phyloP scores from a whole-genome alignment of 2,329 filamentous ascomycete species.

The Sporothrix brunneoviolacea region DNA sequence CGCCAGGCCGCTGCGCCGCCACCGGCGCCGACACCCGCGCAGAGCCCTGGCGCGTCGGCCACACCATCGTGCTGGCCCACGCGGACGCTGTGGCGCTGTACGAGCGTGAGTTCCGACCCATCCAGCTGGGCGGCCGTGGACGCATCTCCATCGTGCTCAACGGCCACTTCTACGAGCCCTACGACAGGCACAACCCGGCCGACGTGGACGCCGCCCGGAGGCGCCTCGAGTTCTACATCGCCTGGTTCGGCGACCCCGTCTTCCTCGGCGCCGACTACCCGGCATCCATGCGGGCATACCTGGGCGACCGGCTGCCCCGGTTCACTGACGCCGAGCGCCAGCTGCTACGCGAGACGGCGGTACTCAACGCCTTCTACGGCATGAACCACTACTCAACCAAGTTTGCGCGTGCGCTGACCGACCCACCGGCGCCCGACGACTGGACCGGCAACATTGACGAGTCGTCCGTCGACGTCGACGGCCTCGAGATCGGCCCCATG shows the following conservation, averaged over 20 bases:
- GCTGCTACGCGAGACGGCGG: conserved; percentile 65
- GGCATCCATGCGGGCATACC: conserved; percentile 72
- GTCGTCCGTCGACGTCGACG: conserved; percentile 62
- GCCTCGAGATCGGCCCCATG: conserved; percentile 68
- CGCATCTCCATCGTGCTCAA: conserved; percentile 86
- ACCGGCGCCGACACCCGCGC: conserved; percentile 61
- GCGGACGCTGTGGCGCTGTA: conserved; percentile 76
- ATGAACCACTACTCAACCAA: conserved; percentile 91
- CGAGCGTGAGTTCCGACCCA: conserved; percentile 69
- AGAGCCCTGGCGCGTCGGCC: conserved; percentile 76
- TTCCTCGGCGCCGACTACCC: conserved; percentile 74
- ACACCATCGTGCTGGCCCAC: conserved; percentile 73
- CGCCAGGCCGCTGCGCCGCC: conserved; percentile 71
- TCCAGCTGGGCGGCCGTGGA: conserved; percentile 59
- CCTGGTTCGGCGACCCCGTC: conserved; percentile 81
- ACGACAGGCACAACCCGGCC: conserved; percentile 65
- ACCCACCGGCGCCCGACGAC: conserved; percentile 56
- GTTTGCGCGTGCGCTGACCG: conserved; percentile 68
- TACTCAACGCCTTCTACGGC: conserved; percentile 70
- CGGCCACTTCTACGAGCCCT: conserved; percentile 74
- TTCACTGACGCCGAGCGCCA: conserved; percentile 66
- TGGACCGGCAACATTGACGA: conserved; percentile 69
- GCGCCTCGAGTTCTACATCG: conserved; percentile 80
- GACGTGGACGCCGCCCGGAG: conserved; percentile 70
- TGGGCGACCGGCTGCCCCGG: conserved; percentile 66